These are phyloP conservation scores for Trichoderma guizhouense DNA, from an alignment of 2,329 filamentous ascomycete species.

Conservation along the genomic window DNA sequence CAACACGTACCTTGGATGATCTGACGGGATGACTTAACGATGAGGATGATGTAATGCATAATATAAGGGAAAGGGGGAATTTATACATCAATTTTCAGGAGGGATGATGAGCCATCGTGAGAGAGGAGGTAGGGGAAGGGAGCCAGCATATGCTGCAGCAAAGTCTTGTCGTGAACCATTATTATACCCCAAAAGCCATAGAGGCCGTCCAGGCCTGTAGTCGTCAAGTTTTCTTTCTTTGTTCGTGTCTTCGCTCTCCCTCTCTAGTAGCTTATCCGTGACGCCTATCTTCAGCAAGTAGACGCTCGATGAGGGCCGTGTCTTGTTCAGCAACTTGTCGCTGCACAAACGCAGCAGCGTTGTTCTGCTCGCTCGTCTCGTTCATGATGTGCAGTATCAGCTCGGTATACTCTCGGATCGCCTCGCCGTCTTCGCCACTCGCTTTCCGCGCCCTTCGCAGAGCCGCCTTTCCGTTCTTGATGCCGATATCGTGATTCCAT, in stretches of 20 bases:
- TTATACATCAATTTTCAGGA: neutral
- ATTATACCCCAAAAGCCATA: constrained; percentile 13
- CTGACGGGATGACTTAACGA: neutral
- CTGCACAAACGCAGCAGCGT: constrained; percentile 39
- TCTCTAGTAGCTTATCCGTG: constrained; percentile 21
- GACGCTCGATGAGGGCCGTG: constrained; percentile 45
- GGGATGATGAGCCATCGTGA: neutral
- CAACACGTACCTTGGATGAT: constrained; percentile 6
- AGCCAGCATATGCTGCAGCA: neutral
- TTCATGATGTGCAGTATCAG: constrained; percentile 51
- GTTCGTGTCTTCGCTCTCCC: neutral
- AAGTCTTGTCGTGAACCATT: neutral
- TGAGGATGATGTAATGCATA: constrained; percentile 12
- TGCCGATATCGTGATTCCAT: constrained; percentile 59
- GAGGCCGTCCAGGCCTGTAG: neutral
- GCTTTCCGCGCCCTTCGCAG: constrained; percentile 49
- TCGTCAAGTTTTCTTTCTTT: neutral
- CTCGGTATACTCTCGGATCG: constrained; percentile 58
- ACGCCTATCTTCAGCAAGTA: constrained; percentile 46
- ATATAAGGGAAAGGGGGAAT: neutral
- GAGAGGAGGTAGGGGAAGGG: neutral
- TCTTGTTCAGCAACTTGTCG: constrained; percentile 47
- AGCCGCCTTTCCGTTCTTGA: constrained; percentile 52
- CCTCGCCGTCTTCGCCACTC: constrained; percentile 55
- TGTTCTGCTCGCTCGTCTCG: constrained; percentile 26